Percentiles rank a stretch among this genome's conserved stretches.
Conservation (phyloP, 2,329 filamentous ascomycete species). For the Scedosporium apiospermum region DNA sequence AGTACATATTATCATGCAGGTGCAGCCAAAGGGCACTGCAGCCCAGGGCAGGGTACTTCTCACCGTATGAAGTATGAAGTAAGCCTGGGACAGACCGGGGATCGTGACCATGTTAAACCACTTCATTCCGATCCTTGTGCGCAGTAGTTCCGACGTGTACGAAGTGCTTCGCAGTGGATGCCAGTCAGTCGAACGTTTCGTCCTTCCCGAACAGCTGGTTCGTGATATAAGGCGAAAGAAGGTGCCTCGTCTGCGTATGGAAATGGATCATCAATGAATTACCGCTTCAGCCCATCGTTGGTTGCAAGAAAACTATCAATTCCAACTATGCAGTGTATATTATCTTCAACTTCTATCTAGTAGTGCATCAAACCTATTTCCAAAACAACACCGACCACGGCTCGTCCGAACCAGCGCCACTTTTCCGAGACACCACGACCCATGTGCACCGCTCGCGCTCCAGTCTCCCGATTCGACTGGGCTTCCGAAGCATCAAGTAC, state of each 20-base stretch:
- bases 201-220: no score
- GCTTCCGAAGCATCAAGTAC: background rate
- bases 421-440: background rate
- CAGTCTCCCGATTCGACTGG: no score
- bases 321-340: background rate
- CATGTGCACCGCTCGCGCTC: background rate
- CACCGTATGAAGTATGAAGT: no score
- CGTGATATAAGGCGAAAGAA: background rate
- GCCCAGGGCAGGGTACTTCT: no score
- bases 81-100: no score
- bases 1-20: no score
- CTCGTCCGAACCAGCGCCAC: slow-evolving; percentile 2
- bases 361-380: background rate
- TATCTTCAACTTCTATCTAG: background rate
- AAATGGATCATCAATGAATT: background rate
- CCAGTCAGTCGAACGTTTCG: no score
- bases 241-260: background rate
- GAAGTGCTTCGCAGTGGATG: no score
- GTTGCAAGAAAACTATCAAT: background rate
- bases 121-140: no score
- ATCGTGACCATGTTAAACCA: no score
- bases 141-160: no score
- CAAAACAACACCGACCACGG: slow-evolving; percentile 8
- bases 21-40: no score
- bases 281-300: background rate